Conservation (phyloP, 2,329 filamentous ascomycete genomes). For the Grosmannia penicillata region DNA sequence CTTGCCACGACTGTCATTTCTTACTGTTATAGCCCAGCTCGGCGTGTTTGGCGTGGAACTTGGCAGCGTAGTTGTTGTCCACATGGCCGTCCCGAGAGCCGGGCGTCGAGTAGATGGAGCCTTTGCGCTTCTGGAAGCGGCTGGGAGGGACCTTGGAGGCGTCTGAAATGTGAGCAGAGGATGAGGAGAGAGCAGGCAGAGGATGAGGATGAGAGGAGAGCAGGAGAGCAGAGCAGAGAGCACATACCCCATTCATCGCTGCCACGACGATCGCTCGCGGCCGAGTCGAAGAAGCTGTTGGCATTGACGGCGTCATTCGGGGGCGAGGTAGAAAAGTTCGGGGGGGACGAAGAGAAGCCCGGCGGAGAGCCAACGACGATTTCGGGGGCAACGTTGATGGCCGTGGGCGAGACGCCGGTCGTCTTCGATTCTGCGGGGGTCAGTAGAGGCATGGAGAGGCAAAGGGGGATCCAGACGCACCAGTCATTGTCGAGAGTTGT, state of each 20-base stretch:
- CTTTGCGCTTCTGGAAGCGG: slow-evolving; percentile 55
- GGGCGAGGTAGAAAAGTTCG: too few relatives aligned
- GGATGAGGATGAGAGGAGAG: background rate
- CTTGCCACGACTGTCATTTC: slow-evolving; percentile 6
- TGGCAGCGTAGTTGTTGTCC: slow-evolving; percentile 40
- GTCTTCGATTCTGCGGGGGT: background rate
- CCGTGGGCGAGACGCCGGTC: background rate
- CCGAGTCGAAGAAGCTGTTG: slow-evolving; percentile 22
- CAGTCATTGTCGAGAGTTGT: too few relatives aligned
- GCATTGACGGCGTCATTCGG: too few relatives aligned
- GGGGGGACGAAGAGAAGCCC: too few relatives aligned
- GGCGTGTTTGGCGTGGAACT: slow-evolving; percentile 45
- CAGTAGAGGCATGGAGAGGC: background rate
- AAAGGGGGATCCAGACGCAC: background rate
- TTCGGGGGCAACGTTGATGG: background rate
- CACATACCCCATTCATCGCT: slow-evolving; percentile 3
- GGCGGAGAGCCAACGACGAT: too few relatives aligned
- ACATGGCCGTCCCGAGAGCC: slow-evolving; percentile 50
- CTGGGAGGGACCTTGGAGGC: slow-evolving; percentile 52
- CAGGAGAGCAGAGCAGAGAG: background rate
- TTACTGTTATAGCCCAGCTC: slow-evolving; percentile 34
- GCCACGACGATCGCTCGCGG: background rate
- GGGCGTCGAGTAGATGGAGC: slow-evolving; percentile 53
- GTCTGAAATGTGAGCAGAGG: slow-evolving; percentile 23
- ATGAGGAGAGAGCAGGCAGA: too few relatives aligned